Evolutionary conservation across 179 eudicot species (phyloP), one percentile per base, ranked within the genome.

Genomic region (Amaranthus tricolor): DNA sequence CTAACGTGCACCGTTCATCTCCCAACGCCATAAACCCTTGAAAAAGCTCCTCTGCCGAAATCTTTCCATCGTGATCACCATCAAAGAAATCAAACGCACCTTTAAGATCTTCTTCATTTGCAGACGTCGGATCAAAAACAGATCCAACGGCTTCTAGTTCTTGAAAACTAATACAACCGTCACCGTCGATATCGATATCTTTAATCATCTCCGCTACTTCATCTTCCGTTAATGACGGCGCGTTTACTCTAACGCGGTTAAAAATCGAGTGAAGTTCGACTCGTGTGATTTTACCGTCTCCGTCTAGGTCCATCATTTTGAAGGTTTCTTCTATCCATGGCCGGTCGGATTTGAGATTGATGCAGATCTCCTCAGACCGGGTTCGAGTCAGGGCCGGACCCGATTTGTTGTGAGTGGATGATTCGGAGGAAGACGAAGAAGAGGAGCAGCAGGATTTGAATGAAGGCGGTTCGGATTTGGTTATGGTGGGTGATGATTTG

Each of bases 31-130:
- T 14, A 10, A 94, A 83, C 17, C 86, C 97, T 47, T 66, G 57
- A 19, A 70, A 78, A 3, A 94, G 72, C 82, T 94, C 98, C 77
- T 82, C 89, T 72, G 94, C 92, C 24, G 91, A 83, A 72, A 94
- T 94, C 79, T 58, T 74, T 0, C 98, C 98, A 73, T 94, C 97
- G 21, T 80, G 86, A 66, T 94, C 90, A 0, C 83, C 69, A 71
- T 94, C 98, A 24, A 92, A 94, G 76, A 89, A 85, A 5, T 87
- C 88, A 21, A 94, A 94, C 59, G 87, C 80, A 10, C 81, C 88
- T 8, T 79, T 70, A 16, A 92, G 79, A 81, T 93, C 98, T 2
- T 69, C 76, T 55, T 79, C 89, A 17, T 84, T 81, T 0, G 89
- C 16, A 50, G 82, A 85, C 66, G 89, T 84, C 5, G 88, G 83